A percentile compares a stretch with the other conserved stretches of the same genome.
phyloP scores from a whole-genome alignment of 1,284 basidiomycete species.

The Pseudozyma tsukubaensis region DNA sequence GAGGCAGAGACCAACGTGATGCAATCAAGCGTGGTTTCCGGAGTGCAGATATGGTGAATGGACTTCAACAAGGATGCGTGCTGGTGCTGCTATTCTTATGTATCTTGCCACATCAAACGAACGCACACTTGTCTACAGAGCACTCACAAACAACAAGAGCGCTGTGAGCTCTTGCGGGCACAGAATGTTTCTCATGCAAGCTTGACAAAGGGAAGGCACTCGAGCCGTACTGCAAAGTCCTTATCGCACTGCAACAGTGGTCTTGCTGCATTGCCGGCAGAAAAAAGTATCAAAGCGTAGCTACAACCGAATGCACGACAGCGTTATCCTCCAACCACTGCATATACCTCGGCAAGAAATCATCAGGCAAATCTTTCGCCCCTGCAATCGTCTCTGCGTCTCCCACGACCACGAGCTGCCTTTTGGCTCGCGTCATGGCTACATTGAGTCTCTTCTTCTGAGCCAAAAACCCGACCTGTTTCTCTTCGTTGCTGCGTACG shows the following conservation, averaged over 20 bases:
- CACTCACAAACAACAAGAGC: no score
- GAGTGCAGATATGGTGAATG: no score
- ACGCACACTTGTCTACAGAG: no score
- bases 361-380: conserved; percentile 41
- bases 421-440: conserved; percentile 65
- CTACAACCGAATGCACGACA: conserved; percentile 74
- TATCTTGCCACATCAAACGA: no score
- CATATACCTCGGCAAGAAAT: conserved; percentile 76
- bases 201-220: no score
- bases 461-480: conserved; percentile 62
- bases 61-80: no score
- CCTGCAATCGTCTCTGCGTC: conserved; percentile 58
- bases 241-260: background rate
- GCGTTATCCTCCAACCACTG: conserved; percentile 88
- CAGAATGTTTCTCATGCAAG: no score
- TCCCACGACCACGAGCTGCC: conserved; percentile 63
- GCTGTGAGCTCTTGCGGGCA: no score
- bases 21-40: no score
- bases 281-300: no score
- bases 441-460: conserved; percentile 66
- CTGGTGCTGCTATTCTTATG: no score
- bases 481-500: conserved; percentile 57
- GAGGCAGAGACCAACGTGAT: no score
- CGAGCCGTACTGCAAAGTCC: background rate
- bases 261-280: background rate